A percentile compares a stretch with the other conserved stretches of the same genome.
Conservation (phyloP, 2,329 filamentous ascomycete genomes). For the Fusarium begoniae region DNA sequence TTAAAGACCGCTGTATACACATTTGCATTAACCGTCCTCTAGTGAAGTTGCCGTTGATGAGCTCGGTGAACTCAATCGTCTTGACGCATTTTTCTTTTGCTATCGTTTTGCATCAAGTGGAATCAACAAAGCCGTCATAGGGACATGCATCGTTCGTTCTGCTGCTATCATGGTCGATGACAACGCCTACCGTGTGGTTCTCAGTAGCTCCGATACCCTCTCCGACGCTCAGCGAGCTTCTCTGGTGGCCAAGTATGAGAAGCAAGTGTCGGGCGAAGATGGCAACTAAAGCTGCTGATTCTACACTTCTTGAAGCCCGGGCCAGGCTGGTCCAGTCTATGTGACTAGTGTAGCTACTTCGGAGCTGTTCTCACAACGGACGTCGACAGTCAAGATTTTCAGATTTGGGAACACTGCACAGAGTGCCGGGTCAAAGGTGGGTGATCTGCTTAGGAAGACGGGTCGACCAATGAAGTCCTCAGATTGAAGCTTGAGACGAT, state of each 20-base stretch:
- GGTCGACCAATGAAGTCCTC: background rate
- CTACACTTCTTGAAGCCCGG: background rate
- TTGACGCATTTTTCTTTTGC: background rate
- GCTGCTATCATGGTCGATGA: background rate
- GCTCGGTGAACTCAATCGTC: background rate
- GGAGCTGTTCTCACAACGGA: background rate
- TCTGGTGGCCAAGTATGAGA: background rate
- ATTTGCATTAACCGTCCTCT: fast-evolving
- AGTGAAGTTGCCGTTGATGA: background rate
- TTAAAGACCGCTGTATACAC: fast-evolving
- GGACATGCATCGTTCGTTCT: background rate
- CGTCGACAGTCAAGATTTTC: background rate
- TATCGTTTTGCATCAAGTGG: background rate
- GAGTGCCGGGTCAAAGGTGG: background rate
- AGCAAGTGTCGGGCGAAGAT: background rate
- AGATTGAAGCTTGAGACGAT: background rate
- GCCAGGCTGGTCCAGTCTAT: background rate
- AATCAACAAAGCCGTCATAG: background rate
- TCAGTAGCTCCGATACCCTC: background rate
- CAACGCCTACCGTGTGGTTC: background rate
- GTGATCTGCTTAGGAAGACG: background rate
- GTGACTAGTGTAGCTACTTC: background rate
- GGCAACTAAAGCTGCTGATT: background rate
- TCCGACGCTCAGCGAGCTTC: background rate
- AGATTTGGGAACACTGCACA: background rate